These are phyloP conservation scores for Luffa acutangula DNA, from an alignment of 306 rosid genomes.

Conservation along the genomic window DNA sequence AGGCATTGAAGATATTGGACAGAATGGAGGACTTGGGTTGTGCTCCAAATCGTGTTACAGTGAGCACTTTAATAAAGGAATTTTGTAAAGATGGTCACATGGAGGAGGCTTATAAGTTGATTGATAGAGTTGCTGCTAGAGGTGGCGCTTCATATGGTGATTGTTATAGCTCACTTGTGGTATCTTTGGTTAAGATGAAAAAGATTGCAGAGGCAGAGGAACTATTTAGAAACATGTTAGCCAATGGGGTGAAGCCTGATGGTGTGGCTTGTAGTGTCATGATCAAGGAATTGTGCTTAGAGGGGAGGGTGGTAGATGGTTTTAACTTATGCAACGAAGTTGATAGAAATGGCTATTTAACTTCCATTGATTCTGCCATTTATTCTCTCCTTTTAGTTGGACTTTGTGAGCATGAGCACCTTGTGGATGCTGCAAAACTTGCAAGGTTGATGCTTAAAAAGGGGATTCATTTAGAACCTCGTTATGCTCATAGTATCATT, in stretches of 20 bases:
- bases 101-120: slow-evolving; percentile 51
- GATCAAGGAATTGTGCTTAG: slow-evolving; percentile 45
- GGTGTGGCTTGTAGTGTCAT: slow-evolving; percentile 50
- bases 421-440: slow-evolving; percentile 45
- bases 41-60: slow-evolving; percentile 57
- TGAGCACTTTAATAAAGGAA: slow-evolving; percentile 35
- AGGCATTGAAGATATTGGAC: slow-evolving; percentile 53
- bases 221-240: slow-evolving; percentile 55
- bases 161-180: slow-evolving; percentile 58
- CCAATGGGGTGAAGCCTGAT: slow-evolving; percentile 38
- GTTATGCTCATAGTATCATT: slow-evolving; percentile 21
- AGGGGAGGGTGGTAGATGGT: slow-evolving; percentile 43
- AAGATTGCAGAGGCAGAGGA: slow-evolving; percentile 52
- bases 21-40: slow-evolving; percentile 63
- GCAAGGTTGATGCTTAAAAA: slow-evolving; percentile 54
- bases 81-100: slow-evolving; percentile 34
- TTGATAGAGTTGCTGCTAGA: slow-evolving; percentile 36
- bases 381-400: slow-evolving; percentile 51
- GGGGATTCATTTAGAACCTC: slow-evolving; percentile 34
- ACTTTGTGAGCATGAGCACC: slow-evolving; percentile 41
- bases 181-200: slow-evolving; percentile 38
- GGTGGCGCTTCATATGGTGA: slow-evolving; percentile 45
- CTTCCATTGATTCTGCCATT: slow-evolving; percentile 51
- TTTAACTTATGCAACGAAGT: slow-evolving; percentile 51
- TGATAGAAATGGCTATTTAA: slow-evolving; percentile 32